Evolutionary conservation across 2,329 filamentous ascomycete species (phyloP), one percentile per base, ranked within the genome.

Genomic region (Diaporthe ilicicola): DNA sequence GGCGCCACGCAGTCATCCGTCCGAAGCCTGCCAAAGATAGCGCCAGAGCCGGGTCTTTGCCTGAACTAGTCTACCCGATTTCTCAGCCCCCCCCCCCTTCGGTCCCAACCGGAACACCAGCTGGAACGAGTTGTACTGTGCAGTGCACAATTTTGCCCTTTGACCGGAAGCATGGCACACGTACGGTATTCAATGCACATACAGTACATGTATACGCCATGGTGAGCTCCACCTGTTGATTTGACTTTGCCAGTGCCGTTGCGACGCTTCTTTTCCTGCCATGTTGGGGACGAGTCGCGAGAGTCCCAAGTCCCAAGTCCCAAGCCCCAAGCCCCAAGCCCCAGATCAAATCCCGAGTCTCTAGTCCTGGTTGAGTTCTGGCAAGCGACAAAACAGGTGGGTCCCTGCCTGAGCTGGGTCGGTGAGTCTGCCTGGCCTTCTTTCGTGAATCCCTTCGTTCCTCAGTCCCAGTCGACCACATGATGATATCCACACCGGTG

Each of bases 401-500:
- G n/a, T 64, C 34, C 44, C 27, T n/a, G n/a, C 24, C 59, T 44
- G 59, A 64, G 29, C 24, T 27, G 59, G 59, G 29, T 55, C 50
- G 51, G 68, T 66, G 48, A 54, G 68, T 56, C 51, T 70, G 46
- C 6, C 22, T 55, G 48, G 46, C 6, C 19, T 48, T 27, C 34
- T 9, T 48, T 24, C 48, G 24, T 32, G 29, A 65, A 44, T 42
- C 29, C 50, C 46, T 29, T 50, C 46, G 29, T n/a, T 34, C 59
- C 67, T 56, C 19, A 34, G 24, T 67, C 53, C 59, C 61, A 71
- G 61, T 70, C n/a, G 51, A 32, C 51, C 54, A 62, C 70, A 72
- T 67, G 67, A 62, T 42, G 32, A 42, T 48, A 48, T 70, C 70
- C 70, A 72, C 70, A 70, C 70, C 70, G 70, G 67, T 72, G 66